Percentiles rank a stretch among this genome's conserved stretches.
Conservation (phyloP, 1,284 basidiomycete genomes). For the Peniophora sp. region DNA sequence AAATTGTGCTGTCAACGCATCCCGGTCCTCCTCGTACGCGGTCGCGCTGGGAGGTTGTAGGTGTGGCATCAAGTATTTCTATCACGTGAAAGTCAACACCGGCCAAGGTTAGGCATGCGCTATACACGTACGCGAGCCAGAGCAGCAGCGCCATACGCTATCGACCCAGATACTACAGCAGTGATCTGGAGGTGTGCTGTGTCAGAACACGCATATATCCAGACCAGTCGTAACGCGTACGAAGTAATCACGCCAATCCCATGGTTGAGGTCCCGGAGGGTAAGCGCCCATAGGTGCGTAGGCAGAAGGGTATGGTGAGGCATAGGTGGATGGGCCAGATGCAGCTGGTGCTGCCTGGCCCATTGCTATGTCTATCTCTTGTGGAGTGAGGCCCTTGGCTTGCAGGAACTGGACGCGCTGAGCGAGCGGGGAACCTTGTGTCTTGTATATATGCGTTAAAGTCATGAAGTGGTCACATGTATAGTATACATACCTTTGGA, state of each 20-base stretch:
- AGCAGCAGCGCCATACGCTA: conserved; percentile 84
- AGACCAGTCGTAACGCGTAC: conserved; percentile 36
- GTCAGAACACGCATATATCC: not conserved
- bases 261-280: conserved; percentile 41
- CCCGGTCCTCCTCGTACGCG: conserved; percentile 85
- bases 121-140: conserved; percentile 65
- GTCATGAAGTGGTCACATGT: not conserved
- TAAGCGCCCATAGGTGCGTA: conserved; percentile 35
- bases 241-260: conserved; percentile 95
- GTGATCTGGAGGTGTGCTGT: conserved; percentile 63
- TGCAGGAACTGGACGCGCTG: conserved; percentile 92
- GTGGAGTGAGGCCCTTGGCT: conserved; percentile 80
- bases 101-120: not conserved
- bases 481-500: conserved; percentile 48
- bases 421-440: conserved; percentile 69
- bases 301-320: conserved; percentile 23
- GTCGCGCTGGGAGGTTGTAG: conserved; percentile 84
- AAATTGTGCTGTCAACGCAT: conserved; percentile 84
- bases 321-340: conserved; percentile 12
- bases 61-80: conserved; percentile 93
- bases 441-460: conserved; percentile 30
- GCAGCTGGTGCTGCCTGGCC: conserved; percentile 42
- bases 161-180: conserved; percentile 83
- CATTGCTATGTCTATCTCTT: conserved; percentile 87
- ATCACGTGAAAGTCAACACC: conserved; percentile 6